Base-by-base conservation (phyloP, 768 basidiomycete species). In the Xerocomellus amylosporus region DNA sequence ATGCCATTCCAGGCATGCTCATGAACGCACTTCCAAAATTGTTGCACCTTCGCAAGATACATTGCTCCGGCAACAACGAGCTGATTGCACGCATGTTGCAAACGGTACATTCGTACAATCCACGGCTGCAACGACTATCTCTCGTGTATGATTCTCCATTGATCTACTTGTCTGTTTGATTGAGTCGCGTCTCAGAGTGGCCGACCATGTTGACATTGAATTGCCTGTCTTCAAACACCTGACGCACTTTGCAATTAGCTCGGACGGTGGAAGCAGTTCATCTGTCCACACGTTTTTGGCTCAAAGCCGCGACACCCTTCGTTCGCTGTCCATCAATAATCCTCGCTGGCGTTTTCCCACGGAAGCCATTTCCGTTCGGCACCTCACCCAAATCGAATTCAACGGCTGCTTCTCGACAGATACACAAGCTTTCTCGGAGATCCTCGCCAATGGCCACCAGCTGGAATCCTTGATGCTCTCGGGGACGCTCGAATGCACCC, bases 11-110 rank as follows among this genome's bases (percentile, higher is more conserved):
- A 86, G 85, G 85, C 26, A 87, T 88, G 81, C 71, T 88, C 49
- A 78, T 81, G 19, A 88, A 87, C 42, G 83, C 84, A 4, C 72
- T 89, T 10, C 84, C 86, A 9, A 85, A 83, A 61, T 65, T 88
- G 28, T 68, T 70, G 46, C 85, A 82, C 58, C 72, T 88, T 34
- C 75, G 79, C 30, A 83, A 82, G 52, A 77, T 86, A 3, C 80
- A 84, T 63, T 81, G 85, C 41, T 78, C 78, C n/a, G 83, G 85
- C 15, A 72, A 77, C 2, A 76, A 73, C 37, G 81, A 83, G 17
- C 76, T 81, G 36, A 77, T 86, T 42, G 60, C 73, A 9, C 75
- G 79, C 2, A 74, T 87, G 26, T 66, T 87, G 31, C 74, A 76
- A 7, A 75, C 82, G 5, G 66, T 88, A 15, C 80, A 86, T 57